Evolutionary conservation across 208 protist species (phyloP), one percentile per base, ranked within the genome.

Genomic region (Wallacemonas collosoma): DNA sequence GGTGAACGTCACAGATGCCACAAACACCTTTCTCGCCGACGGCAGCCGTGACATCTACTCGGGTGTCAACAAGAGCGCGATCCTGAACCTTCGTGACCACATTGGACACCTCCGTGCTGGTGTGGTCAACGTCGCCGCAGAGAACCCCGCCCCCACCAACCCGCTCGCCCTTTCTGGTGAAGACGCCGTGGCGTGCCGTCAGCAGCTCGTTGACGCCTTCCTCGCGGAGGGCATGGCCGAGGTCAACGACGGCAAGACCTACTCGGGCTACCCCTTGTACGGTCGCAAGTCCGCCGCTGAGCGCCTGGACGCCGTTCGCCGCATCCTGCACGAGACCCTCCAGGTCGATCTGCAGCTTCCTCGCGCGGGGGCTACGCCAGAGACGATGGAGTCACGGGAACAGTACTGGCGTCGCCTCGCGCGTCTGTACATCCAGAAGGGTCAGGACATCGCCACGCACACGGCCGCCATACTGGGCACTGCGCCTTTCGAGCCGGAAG

Each of bases 331-430:
- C 50, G 64, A 68, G 54, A 68, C 74, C 39, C 74, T 79, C 44
- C 26, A 39, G 45, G 76, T 81, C 26, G 76, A 69, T 15, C 55
- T 63, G 63, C 76, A 65, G 53, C 76, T 77, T 12, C 75, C 80
- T 5, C 71, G 50, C 58, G 60, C 71, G 2, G 45, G 43, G 39
- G 55, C 54, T 36, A 45, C 40, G 40, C 17, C 63, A 26, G 26
- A 43, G 67, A n/a, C 17, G 51, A 41, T 72, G 26, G 77, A 84
- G 79, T 76, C 79, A 43, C 79, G 79, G 3, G 82, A 87, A 65
- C 75, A 83, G 75, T 87, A 83, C 73, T 83, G 78, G 79, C 77
- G 82, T 26, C 82, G 82, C 11, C 71, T 87, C 26, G 58, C 82
- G 1, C 69, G 71, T 26, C 43, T 75, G 11, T 87, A 79, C 79